Evolutionary conservation across 2,329 filamentous ascomycete species (phyloP).

Genomic region (Diaporthe destruens): DNA sequence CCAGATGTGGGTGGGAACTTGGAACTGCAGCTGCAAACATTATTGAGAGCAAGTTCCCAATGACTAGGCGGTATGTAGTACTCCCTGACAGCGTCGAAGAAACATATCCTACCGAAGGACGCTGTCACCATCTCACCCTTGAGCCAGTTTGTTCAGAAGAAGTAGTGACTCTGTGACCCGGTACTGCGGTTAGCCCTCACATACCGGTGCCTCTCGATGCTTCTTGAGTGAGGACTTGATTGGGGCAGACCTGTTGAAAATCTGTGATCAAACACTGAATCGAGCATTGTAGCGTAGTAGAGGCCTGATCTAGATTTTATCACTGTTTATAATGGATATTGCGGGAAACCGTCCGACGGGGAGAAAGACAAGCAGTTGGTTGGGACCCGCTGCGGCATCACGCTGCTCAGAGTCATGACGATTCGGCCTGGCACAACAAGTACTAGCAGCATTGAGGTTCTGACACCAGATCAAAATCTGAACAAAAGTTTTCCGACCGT

Average conservation of each 20-base stretch:
- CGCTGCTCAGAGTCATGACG: background rate
- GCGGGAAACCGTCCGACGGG: background rate
- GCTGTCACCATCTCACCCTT: background rate
- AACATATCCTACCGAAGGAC: background rate
- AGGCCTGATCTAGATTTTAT: background rate
- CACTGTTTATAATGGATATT: background rate
- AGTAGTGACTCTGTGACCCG: too few relatives aligned
- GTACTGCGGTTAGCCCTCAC: background rate
- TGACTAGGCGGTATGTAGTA: background rate
- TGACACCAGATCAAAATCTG: background rate
- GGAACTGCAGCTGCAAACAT: background rate
- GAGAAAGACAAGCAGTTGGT: background rate
- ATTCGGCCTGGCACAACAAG: background rate
- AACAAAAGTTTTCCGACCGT: accelerated
- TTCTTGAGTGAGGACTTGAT: background rate
- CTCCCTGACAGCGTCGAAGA: background rate
- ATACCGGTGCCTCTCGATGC: too few relatives aligned
- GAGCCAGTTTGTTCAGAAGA: background rate
- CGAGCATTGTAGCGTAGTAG: background rate
- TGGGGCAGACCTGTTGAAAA: too few relatives aligned
- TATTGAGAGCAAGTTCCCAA: background rate
- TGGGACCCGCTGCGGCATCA: background rate
- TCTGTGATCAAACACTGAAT: background rate
- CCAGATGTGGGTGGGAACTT: background rate
- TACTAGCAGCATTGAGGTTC: background rate